Evolutionary conservation across 305 asterid species (phyloP).

Genomic region (Fraxinus xanthoxyloides): DNA sequence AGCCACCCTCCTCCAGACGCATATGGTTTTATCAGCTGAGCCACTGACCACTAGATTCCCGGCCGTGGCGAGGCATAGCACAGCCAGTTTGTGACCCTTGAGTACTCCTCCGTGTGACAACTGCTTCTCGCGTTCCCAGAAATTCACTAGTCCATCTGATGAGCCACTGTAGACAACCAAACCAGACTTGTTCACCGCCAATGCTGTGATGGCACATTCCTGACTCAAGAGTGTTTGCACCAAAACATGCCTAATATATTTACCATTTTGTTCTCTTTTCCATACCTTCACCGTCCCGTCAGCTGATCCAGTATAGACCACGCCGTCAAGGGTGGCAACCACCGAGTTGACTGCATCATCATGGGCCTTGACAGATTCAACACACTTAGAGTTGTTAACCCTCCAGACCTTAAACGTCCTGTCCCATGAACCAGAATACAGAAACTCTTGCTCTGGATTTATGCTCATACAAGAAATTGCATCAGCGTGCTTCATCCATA

Average conservation of each 20-base stretch:
- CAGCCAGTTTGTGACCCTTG: constrained; percentile 82
- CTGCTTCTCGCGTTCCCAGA: constrained; percentile 65
- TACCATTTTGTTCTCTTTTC: constrained; percentile 58
- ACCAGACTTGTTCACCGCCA: constrained; percentile 52
- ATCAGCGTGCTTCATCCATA: constrained; percentile 81
- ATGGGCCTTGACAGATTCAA: constrained; percentile 85
- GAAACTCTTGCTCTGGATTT: constrained; percentile 49
- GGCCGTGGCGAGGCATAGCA: constrained; percentile 62
- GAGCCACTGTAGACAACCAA: constrained; percentile 61
- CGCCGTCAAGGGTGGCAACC: constrained; percentile 49
- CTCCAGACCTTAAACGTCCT: constrained; percentile 78
- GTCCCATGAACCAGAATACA: constrained; percentile 89
- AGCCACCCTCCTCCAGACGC: constrained; percentile 77
- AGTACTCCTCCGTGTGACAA: constrained; percentile 65
- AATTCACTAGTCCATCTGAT: constrained; percentile 74
- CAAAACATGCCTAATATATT: constrained; percentile 34
- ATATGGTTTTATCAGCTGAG: constrained; percentile 79
- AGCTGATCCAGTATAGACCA: constrained; percentile 80
- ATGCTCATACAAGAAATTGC: constrained; percentile 83
- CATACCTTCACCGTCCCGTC: constrained; percentile 84
- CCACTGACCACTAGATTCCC: constrained; percentile 75
- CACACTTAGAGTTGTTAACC: constrained; percentile 55
- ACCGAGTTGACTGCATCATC: constrained; percentile 81
- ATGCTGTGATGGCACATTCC: constrained; percentile 72
- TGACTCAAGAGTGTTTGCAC: constrained; percentile 55